A percentile compares a stretch with the other conserved stretches of the same genome.
Conservation (phyloP, 257 asterid species). For the Craterostigma plantagineum region DNA sequence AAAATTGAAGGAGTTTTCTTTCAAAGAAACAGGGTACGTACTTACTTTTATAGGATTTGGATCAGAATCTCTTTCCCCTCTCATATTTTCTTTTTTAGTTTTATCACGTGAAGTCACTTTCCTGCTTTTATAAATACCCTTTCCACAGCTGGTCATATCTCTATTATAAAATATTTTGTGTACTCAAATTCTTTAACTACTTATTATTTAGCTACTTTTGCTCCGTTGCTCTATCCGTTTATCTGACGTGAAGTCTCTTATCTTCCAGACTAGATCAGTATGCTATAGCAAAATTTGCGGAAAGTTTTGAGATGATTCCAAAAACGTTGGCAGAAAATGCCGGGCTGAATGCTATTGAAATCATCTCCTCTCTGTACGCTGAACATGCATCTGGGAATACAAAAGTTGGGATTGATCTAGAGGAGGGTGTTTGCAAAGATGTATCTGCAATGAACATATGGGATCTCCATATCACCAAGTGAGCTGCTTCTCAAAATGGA, state of each 20-base stretch:
- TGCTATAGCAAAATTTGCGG: conserved; percentile 90
- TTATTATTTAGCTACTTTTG: too few species aligned
- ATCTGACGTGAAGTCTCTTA: conserved; percentile 2
- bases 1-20: conserved; percentile 80
- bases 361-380: conserved; percentile 74
- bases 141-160: too few species aligned
- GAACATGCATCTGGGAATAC: conserved; percentile 76
- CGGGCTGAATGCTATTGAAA: conserved; percentile 90
- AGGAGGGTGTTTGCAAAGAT: conserved; percentile 73
- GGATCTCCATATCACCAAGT: conserved; percentile 84
- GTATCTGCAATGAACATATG: conserved; percentile 40
- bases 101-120: too few species aligned
- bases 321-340: conserved; percentile 95
- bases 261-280: conserved; percentile 80
- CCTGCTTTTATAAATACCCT: too few species aligned
- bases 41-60: conserved; percentile 7
- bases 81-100: too few species aligned
- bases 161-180: too few species aligned
- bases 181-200: too few species aligned
- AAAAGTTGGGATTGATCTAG: conserved; percentile 75
- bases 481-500: conserved; percentile 11
- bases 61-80: too few species aligned
- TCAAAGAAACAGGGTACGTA: conserved; percentile 97
- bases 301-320: conserved; percentile 93
- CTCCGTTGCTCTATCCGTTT: too few species aligned